Conservation (phyloP, 352 stramenopile species). For the Globisporangium carolinianum region DNA sequence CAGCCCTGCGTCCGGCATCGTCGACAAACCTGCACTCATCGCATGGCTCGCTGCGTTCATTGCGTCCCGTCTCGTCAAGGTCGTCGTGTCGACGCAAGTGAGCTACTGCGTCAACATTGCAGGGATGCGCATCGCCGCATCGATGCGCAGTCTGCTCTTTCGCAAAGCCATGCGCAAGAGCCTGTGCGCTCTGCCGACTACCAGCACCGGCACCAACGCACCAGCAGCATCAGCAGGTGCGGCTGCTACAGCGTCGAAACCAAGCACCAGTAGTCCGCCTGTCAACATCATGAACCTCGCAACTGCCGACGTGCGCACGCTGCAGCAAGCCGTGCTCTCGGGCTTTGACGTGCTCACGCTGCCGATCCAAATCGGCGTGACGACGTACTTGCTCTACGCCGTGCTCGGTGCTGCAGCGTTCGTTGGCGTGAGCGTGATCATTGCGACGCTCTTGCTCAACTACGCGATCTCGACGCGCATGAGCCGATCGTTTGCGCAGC, state of each 20-base stretch:
- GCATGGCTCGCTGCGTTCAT: slow-evolving; percentile 5
- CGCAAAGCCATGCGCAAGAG: slow-evolving; percentile 10
- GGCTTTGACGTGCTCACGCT: slow-evolving; percentile 7
- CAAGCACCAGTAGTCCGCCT: neutral
- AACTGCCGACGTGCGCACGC: neutral
- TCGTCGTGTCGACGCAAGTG: slow-evolving; percentile 11
- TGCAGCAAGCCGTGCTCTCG: slow-evolving; percentile 8
- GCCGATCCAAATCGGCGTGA: slow-evolving; percentile 20
- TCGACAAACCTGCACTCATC: slow-evolving; percentile 1
- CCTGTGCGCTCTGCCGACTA: no score
- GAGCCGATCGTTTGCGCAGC: slow-evolving; percentile 1
- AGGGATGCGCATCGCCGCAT: slow-evolving; percentile 2
- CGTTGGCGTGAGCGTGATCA: slow-evolving; percentile 17
- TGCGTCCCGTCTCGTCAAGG: slow-evolving; percentile 3
- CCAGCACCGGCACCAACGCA: no score
- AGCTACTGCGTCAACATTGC: slow-evolving; percentile 4
- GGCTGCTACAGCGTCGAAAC: neutral
- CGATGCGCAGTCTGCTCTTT: slow-evolving; percentile 8
- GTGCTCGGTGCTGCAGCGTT: slow-evolving; percentile 21
- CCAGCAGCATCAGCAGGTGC: no score
- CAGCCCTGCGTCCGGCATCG: neutral
- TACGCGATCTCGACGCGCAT: slow-evolving; percentile 19
- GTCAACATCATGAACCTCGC: slow-evolving; percentile 12
- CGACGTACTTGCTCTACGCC: slow-evolving; percentile 21
- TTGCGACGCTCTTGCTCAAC: slow-evolving; percentile 17